Conservation (phyloP, 306 rosid species). For the Leucaena leucocephala region DNA sequence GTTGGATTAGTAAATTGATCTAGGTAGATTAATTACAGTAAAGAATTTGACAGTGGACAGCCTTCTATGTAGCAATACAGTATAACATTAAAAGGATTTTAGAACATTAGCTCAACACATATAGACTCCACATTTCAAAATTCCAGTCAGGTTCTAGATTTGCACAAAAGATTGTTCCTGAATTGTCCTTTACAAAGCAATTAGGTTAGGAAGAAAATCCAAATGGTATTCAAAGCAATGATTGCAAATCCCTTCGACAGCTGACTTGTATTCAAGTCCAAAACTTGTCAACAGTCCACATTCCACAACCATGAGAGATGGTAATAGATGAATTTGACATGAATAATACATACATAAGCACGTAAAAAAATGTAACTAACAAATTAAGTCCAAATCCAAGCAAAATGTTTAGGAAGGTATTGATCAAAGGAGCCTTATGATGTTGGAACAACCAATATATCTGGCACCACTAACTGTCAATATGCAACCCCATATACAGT, state of each 20-base stretch:
- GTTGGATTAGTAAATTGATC: neutral
- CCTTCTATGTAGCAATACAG: conserved; percentile 3
- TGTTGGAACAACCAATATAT: neutral
- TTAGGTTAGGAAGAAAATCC: neutral
- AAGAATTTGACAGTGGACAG: neutral
- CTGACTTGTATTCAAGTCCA: neutral
- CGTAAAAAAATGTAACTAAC: neutral
- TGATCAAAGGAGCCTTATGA: neutral
- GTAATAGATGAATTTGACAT: neutral
- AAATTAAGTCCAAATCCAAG: neutral
- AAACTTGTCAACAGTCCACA: neutral
- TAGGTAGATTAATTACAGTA: conserved; percentile 14
- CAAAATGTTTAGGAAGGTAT: neutral
- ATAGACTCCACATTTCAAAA: neutral
- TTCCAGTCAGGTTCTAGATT: conserved; percentile 2
- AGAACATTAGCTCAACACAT: neutral
- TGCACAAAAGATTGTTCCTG: conserved; percentile 4
- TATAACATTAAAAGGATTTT: conserved; percentile 16
- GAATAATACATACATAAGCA: conserved; percentile 6
- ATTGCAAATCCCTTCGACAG: conserved; percentile 8
- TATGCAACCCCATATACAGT: neutral
- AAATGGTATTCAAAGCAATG: neutral
- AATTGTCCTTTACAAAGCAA: neutral
- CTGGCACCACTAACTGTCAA: neutral
- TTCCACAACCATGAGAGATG: neutral